Percentiles rank a stretch among this genome's conserved stretches.
phyloP scores from a whole-genome alignment of 2,329 filamentous ascomycete species.

The Furcasterigmium sp. region DNA sequence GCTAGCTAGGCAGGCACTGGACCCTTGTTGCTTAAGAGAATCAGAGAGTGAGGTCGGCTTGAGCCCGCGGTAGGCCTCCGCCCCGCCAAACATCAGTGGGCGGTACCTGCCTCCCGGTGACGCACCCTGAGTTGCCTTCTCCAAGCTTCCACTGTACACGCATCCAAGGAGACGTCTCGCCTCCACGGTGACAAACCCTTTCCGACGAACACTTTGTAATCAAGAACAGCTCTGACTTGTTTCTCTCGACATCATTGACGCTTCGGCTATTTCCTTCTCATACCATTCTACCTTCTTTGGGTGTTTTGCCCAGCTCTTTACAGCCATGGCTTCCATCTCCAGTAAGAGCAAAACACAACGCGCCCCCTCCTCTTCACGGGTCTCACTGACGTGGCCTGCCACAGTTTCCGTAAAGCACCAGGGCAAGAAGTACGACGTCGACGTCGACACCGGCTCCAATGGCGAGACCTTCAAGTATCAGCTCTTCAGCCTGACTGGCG shows the following conservation, averaged over 20 bases:
- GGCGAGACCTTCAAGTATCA: conserved; percentile 96
- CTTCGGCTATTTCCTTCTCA: not conserved
- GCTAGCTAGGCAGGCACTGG: too few relatives aligned
- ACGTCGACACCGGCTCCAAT: conserved; percentile 76
- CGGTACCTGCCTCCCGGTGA: not conserved
- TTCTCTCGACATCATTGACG: too few relatives aligned
- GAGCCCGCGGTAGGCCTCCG: conserved; percentile 10
- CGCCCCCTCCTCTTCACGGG: not conserved
- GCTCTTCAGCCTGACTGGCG: conserved; percentile 89
- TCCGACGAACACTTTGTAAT: too few relatives aligned
- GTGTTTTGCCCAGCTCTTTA: conserved; percentile 7
- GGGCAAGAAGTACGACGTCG: conserved; percentile 91
- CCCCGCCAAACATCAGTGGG: conserved; percentile 7
- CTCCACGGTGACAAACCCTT: too few relatives aligned
- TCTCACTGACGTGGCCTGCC: conserved; percentile 14
- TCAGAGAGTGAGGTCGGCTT: not conserved
- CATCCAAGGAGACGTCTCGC: conserved; percentile 3
- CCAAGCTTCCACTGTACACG: conserved; percentile 8
- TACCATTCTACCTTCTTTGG: conserved; percentile 1
- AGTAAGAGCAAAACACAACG: conserved; percentile 33
- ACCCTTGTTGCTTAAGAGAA: conserved; percentile 4
- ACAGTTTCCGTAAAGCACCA: conserved; percentile 89
- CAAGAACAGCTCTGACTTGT: too few relatives aligned
- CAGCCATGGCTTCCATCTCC: conserved; percentile 50
- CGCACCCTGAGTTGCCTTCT: conserved; percentile 10